phyloP scores from a whole-genome alignment of 2,329 filamentous ascomycete genomes.

The Colletotrichum camelliae region DNA sequence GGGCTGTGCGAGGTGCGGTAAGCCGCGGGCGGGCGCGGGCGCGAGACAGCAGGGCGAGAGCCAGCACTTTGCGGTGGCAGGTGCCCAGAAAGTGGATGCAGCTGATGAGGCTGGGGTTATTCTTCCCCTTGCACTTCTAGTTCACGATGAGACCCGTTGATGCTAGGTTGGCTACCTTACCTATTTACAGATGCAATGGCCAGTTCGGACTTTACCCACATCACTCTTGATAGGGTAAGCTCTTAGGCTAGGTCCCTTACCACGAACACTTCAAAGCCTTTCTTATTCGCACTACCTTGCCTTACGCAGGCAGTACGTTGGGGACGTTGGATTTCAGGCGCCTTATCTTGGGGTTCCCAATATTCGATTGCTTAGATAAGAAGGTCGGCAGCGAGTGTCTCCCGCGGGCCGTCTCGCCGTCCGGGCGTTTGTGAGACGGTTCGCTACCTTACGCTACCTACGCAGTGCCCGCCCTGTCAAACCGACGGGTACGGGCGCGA shows the following conservation, averaged over 20 bases:
- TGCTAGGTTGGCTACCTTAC: background rate
- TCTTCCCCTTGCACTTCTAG: background rate
- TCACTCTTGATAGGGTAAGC: background rate
- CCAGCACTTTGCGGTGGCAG: background rate
- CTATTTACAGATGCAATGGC: background rate
- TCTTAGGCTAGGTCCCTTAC: background rate
- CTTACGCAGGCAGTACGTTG: background rate
- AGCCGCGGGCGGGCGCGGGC: conserved; percentile 2
- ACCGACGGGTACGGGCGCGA: background rate
- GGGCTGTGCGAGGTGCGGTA: conserved; percentile 12
- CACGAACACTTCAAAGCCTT: background rate
- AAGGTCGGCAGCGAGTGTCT: background rate
- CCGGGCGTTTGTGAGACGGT: background rate
- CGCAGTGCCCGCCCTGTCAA: background rate
- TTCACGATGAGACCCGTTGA: background rate
- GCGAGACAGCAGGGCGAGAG: background rate
- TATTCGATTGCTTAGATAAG: background rate
- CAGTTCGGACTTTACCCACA: background rate
- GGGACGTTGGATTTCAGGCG: background rate
- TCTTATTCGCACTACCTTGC: background rate
- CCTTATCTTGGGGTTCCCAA: background rate
- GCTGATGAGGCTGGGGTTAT: background rate
- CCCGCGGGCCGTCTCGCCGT: background rate
- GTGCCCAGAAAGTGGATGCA: background rate
- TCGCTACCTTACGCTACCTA: background rate